Base-by-base conservation (phyloP, 2,329 filamentous ascomycete species). In the Cladophialophora psammophila region DNA sequence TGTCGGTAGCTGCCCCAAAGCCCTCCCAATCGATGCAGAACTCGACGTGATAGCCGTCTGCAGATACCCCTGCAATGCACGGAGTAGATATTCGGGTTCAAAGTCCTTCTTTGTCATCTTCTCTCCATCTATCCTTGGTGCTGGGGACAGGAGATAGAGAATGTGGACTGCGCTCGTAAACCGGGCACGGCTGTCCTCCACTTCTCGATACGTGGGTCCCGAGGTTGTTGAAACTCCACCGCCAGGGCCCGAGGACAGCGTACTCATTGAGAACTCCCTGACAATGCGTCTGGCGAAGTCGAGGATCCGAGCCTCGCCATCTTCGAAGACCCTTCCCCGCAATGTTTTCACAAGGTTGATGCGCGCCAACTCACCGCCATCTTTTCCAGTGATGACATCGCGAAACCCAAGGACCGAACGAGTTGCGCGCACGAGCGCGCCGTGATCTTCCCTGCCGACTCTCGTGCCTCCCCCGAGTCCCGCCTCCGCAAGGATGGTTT, bases 91-190 rank as follows among this genome's bases (percentile, higher is more conserved):
- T 13, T 87, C 85, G 0, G 94, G 93, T 20, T 86, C 83, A 73
- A 87, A 88, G 56, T 80, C 79, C 20, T 79, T 73, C 78, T 81
- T 82, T 53, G 84, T 83, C 35, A 81, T 79, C 36, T 82, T 69
- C 48, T 69, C 58, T 8, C 71, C 70, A 34, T 73, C 66, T 34
- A 70, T 66, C 20, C 66, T 80, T 0, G 85, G 79, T 0, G 86
- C 84, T 0, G 92, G 90, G 1, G 93, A 96, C 5, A 98, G 83
- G 1, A 97, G 83, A 75, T 94, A 97, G 1, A 99, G 84, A 1
- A 92, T 86, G 7, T 88, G 82, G 63, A 96, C 80, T 1, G 93
- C 93, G 2, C 91, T 93, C 5, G 89, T 86, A 4, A 92, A 88
- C 38, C 89, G 86, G 2, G 88, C 85, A 76, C 90, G 91, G 45